Evolutionary conservation across 257 asterid genomes (phyloP), one percentile per base, ranked within the genome.

Genomic region (Fraxinus cuspidata): DNA sequence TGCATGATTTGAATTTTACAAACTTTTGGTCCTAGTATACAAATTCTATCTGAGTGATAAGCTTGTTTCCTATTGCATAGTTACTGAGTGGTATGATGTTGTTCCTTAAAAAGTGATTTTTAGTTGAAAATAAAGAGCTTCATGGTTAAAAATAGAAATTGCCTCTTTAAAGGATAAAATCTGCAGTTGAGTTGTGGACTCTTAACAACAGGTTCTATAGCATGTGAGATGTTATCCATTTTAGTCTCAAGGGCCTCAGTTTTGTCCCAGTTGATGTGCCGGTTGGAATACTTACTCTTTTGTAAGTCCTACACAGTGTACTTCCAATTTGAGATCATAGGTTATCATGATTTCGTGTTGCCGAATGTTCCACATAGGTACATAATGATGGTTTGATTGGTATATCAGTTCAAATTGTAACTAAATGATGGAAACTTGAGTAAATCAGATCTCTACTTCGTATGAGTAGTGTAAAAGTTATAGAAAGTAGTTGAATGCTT

Each of bases 81-180:
- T 69, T 79, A 35, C 44, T 34, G 32, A 80, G 70, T 58, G 71
- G 34, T 40, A 53, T 73, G 60, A 65, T 56, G 1, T 76, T 47
- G n/a, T n/a, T 56, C 53, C 32, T 15, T 73, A 19, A 64, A 76
- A 71, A 65, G 27, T 70, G 13, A n/a, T 38, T 7, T 37, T 74
- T 63, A 27, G 69, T 56, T 31, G n/a, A 73, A 56, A 28, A 68
- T 32, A 16, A 34, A 19, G 73, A 21, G 37, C 27, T 69, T 34
- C 15, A 34, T 1, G 64, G 64, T 53, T 18, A 27, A 5, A 53
- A 53, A 53, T 19, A 18, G 25, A 53, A 53, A 19, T 5, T 19
- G 25, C 27, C 64, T 19, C 27, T 6, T 3, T 53, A 1, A 21
- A 53, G 19, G 10, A 53, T 53, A 53, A 53, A 53, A 53, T 53